These are phyloP conservation scores for Apiosordaria backusii DNA, from an alignment of 495 filamentous ascomycete species.

Conservation along the genomic window DNA sequence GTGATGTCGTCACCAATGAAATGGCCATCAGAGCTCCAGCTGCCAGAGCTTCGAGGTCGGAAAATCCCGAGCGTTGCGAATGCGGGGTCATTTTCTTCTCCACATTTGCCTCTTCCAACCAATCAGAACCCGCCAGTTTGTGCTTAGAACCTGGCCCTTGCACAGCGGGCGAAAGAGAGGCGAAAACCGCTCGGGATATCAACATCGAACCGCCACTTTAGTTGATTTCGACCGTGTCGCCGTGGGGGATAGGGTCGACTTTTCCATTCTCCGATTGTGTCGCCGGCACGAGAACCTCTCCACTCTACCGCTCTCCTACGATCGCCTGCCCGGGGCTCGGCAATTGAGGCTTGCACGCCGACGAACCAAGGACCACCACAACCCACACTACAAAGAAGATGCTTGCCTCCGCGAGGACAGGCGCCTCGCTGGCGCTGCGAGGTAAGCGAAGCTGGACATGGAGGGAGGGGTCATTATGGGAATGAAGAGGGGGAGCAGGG, in stretches of 20 bases:
- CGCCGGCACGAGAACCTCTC: neutral
- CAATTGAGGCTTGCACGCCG: neutral
- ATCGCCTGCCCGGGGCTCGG: neutral
- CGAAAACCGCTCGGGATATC: conserved; percentile 35
- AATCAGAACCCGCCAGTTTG: conserved; percentile 21
- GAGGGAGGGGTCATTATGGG: neutral
- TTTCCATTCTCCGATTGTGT: conserved; percentile 25
- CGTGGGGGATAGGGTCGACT: conserved; percentile 19
- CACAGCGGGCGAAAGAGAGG: conserved; percentile 15
- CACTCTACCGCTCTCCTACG: neutral
- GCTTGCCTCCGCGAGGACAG: conserved; percentile 61
- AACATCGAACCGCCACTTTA: conserved; percentile 19
- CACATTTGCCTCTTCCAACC: conserved; percentile 3
- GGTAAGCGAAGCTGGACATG: conserved; percentile 45
- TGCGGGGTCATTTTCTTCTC: conserved; percentile 2
- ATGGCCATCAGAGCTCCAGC: neutral
- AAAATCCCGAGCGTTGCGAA: conserved; percentile 1
- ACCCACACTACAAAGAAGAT: conserved; percentile 41
- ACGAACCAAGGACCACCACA: neutral
- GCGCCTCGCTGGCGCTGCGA: conserved; percentile 65
- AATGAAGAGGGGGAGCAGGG: neutral
- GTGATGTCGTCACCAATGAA: neutral
- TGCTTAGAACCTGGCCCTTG: conserved; percentile 19
- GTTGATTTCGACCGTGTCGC: neutral
- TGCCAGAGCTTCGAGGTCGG: conserved; percentile 5